Evolutionary conservation across 805 yeast genomes (phyloP), one percentile per base, ranked within the genome.

Genomic region (Ogataea glucozyma): DNA sequence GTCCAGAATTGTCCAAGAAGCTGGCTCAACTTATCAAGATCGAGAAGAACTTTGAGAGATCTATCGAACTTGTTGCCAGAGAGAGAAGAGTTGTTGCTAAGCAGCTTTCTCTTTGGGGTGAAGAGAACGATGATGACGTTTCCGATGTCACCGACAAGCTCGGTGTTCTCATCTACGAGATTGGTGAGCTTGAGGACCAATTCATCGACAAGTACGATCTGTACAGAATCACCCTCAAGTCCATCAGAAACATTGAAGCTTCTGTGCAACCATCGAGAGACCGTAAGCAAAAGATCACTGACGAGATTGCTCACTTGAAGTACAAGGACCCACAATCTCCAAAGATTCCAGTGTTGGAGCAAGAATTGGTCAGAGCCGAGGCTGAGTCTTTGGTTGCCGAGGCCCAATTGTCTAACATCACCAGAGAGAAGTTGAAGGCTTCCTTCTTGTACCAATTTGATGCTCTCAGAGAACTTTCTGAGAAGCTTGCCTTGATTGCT

Each of bases 181-280:
- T 93, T 64, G 97, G 96, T 70, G 98, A 91, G 77, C 81, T 93
- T 62, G 98, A 91, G 76, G 98, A 93, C 72, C 96, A 88, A 69
- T 90, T 88, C 78, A 88, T 91, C 64, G 99, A 93, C 78, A 88
- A 88, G 75, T 93, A 93, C 73, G 99, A 91, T 70, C 95, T 89
- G 73, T 93, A 93, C 83, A 83, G 98, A 73, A 81, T 93, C 68
- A 90, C 97, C 48, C 75, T 91, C 70, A 93, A 91, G 76, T 79
- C 93, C 40, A 81, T 91, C 66, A 85, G 98, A 73, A 89, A 91
- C 77, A 91, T 91, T 62, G 99, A 91, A 78, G 89, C 91, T 51
- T 86, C 96, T 43, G 98, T 93, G 53, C 98, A 91, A 76, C 99
- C 99, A 34, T 81, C 90, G 40, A 76, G 93, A 70, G 93, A 86